Conservation (phyloP, 2,329 filamentous ascomycete species). For the Ophiostoma montium region DNA sequence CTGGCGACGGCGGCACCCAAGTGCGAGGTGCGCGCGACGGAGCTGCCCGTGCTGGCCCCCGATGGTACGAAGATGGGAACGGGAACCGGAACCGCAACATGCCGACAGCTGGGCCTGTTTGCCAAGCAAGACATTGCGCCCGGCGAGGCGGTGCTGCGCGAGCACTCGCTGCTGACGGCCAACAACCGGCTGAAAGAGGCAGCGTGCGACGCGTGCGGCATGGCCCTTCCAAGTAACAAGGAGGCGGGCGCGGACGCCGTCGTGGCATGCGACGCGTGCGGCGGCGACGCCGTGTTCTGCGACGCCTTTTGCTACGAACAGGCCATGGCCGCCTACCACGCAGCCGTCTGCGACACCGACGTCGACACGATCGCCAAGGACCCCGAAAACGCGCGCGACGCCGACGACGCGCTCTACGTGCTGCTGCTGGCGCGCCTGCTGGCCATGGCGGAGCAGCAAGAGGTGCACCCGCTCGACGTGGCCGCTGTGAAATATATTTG, state of each 20-base stretch:
- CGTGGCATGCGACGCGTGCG: slow-evolving; percentile 45
- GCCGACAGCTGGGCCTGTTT: slow-evolving; percentile 78
- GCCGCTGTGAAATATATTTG: slow-evolving; percentile 53
- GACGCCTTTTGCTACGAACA: slow-evolving; percentile 42
- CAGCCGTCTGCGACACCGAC: slow-evolving; percentile 51
- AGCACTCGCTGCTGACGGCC: slow-evolving; percentile 76
- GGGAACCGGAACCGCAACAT: slow-evolving; percentile 24
- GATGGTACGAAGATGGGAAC: slow-evolving; percentile 27
- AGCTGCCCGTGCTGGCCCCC: slow-evolving; percentile 62
- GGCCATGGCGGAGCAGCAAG: slow-evolving; percentile 48
- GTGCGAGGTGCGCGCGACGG: slow-evolving; percentile 62
- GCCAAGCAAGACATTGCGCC: slow-evolving; percentile 67
- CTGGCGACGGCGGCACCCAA: slow-evolving; percentile 61
- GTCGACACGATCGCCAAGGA: slow-evolving; percentile 53
- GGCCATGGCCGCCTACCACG: slow-evolving; percentile 47
- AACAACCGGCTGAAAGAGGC: slow-evolving; percentile 78
- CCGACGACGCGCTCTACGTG: slow-evolving; percentile 47
- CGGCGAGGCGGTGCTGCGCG: slow-evolving; percentile 62
- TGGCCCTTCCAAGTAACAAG: no score
- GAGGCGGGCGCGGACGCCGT: slow-evolving; percentile 39
- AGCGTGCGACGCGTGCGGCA: slow-evolving; percentile 80
- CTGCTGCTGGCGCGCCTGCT: slow-evolving; percentile 47
- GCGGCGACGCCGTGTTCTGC: slow-evolving; percentile 54
- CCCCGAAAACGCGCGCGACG: slow-evolving; percentile 42
- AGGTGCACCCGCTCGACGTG: slow-evolving; percentile 48